Base-by-base conservation (phyloP, 768 basidiomycete genomes). In the Paxillus ammoniavirescens region DNA sequence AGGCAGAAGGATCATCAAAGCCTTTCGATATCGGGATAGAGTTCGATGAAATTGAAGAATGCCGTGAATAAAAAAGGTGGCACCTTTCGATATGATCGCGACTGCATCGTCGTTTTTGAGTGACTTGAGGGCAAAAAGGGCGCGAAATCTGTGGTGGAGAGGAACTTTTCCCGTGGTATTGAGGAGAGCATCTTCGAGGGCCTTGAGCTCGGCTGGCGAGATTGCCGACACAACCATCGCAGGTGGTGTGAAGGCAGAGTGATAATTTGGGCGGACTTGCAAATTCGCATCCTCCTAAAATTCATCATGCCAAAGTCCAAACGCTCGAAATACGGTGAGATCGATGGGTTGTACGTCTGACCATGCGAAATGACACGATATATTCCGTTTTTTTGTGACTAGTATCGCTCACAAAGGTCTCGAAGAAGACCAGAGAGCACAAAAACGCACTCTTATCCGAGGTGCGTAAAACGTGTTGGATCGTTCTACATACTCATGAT, bases 381-480 rank as follows among this genome's bases (percentile, higher is more conserved):
- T 57, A 33, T 57, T 52, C 49, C 53, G 52, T 26, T 61, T 50
- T 26, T 52, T 46, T 18, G 10, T 56, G 54, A 61, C 58, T 70
- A 91, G 93, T 98, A 33, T 89, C 95, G 26, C 77, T 99, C 65
- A 94, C 97, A 42, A 93, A 98, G 77, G 94, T 96, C 66, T 76
- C 83, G 9, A 94, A 96, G 72, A 95, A 97, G 80, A 93, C 89
- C 23, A 89, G 81, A 70, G 93, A 91, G 67, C 86, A 94, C 65
- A 99, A 99, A 80, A 81, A 76, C 59, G 83, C 82, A 45, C 75
- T 96, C 65, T 85, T 98, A 67, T 80, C 79, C 54, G 85, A 93
- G 75, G 91, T 92, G 53, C 40, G 81, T 70, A 55, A 35, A 17
- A 50, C 55, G 14, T 36, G 30, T 40, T 52, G 35, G 42, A 52